These are phyloP conservation scores for Coccomyxa sp. DNA, from an alignment of 139 green algal species.

Conservation along the genomic window DNA sequence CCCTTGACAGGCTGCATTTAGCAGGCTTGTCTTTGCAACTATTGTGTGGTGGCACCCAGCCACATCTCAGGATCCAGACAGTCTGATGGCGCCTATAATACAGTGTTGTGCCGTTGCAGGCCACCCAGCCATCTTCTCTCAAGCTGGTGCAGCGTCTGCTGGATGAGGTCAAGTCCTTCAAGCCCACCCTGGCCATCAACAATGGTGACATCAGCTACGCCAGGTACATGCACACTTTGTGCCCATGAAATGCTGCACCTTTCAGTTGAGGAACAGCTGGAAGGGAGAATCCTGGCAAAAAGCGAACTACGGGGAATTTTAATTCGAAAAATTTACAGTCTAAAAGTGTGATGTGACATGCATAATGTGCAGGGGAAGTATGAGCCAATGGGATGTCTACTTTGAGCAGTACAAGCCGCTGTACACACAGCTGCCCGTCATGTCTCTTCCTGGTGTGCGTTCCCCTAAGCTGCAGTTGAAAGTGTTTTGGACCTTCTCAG, in stretches of 20 bases:
- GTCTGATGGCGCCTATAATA: too few species aligned
- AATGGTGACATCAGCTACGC: constrained; percentile 42
- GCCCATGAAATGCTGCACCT: not conserved
- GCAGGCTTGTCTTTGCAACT: not conserved
- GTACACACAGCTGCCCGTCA: not conserved
- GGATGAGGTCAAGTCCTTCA: not conserved
- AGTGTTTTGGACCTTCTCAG: too few species aligned
- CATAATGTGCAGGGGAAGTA: not conserved
- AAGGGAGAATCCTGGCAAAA: not conserved
- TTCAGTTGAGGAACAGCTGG: not conserved
- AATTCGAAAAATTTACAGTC: not conserved
- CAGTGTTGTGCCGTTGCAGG: not conserved
- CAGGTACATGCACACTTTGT: constrained; percentile 10
- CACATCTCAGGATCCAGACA: not conserved
- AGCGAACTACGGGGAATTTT: not conserved
- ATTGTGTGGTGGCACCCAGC: not conserved
- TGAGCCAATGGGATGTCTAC: not conserved
- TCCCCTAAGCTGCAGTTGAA: too few species aligned
- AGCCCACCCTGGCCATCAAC: not conserved
- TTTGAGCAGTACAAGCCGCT: constrained; percentile 5
- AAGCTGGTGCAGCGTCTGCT: not conserved
- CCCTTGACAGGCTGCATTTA: not conserved
- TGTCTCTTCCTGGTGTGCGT: not conserved
- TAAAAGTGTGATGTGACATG: not conserved
- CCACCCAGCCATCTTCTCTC: not conserved